Base-by-base conservation (phyloP, 2,329 filamentous ascomycete genomes). In the Microascus cirrosus region DNA sequence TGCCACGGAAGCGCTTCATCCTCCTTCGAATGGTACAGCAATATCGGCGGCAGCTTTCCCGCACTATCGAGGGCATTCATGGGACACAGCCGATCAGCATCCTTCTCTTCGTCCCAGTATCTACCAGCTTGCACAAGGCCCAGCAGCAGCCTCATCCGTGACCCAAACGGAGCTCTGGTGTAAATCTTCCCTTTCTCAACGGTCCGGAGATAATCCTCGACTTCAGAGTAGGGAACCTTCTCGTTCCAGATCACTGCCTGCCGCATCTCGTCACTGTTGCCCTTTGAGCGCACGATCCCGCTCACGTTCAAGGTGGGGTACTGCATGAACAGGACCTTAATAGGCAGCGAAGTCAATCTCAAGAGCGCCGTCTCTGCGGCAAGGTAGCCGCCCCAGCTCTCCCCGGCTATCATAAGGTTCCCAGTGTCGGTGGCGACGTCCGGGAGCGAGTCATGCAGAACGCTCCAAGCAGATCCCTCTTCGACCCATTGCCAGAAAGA, bases 401-500 rank as follows among this genome's bases (percentile, higher is more conserved):
- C 54, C 2, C 54, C 54, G n/a, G 54, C 54, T n/a, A 55, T 36
- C 34, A 55, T 55, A 15, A 55, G 54, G n/a, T 39, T 42, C 8
- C 24, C 24, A 12, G 20, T 13, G n/a, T 55, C 35, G 24, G 48
- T 25, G 2, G 20, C 48, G n/a, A 45, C 28, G 12, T 45, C 35
- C 7, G 54, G 54, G 22, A 55, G 54, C 34, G 54, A 55, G 6
- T 8, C 48, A 15, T 20, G 3, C 7, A 55, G 35, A 2, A 28
- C 18, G 11, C 20, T 22, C 36, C 48, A 36, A 2, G 54, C 54
- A 7, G 36, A 55, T 24, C 54, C 54, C 22, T 45, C 34, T 25
- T 55, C 54, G n/a, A 55, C 22, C 54, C 54, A 55, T 12, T 55
- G 12, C 54, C 54, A 55, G 36, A 55, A 55, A 8, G 35, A 55